A percentile compares a stretch with the other conserved stretches of the same genome.
Evolutionary conservation across 768 basidiomycete genomes (phyloP).

Genomic region (Exsudoporus frostii): DNA sequence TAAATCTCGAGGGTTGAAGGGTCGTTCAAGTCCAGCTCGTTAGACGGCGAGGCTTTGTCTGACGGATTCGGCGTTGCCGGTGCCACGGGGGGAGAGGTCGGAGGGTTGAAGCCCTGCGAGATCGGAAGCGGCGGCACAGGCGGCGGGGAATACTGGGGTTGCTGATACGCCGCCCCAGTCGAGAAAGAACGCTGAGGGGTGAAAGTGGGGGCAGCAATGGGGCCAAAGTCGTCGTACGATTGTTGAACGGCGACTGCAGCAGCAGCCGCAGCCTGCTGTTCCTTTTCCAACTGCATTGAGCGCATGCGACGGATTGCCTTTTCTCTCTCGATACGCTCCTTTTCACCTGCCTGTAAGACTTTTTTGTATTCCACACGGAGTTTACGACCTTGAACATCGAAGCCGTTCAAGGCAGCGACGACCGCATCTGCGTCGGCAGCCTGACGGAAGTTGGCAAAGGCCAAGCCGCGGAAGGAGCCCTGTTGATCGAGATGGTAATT

Average conservation of each 20-base stretch:
- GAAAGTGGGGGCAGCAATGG: slow-evolving; percentile 53
- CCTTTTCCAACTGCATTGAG: slow-evolving; percentile 92
- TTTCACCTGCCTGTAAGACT: slow-evolving; percentile 97
- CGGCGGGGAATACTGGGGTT: slow-evolving; percentile 67
- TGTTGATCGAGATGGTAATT: slow-evolving; percentile 98
- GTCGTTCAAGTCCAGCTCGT: slow-evolving; percentile 93
- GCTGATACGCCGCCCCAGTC: slow-evolving; percentile 55
- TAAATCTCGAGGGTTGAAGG: slow-evolving; percentile 96
- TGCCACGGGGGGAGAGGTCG: slow-evolving; percentile 51
- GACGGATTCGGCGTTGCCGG: slow-evolving; percentile 61
- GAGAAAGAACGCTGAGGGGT: slow-evolving; percentile 75
- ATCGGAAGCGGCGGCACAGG: slow-evolving; percentile 38
- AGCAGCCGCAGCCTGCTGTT: slow-evolving; percentile 41
- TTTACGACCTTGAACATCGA: slow-evolving; percentile 94
- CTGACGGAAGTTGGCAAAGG: slow-evolving; percentile 97
- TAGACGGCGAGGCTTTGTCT: slow-evolving; percentile 56
- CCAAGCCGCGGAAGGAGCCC: slow-evolving; percentile 94
- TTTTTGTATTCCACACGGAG: slow-evolving; percentile 99
- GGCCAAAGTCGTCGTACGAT: slow-evolving; percentile 74
- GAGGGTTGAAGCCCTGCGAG: slow-evolving; percentile 40
- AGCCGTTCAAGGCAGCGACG: slow-evolving; percentile 93
- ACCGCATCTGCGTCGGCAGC: slow-evolving; percentile 91
- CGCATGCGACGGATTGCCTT: slow-evolving; percentile 98
- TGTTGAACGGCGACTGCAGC: slow-evolving; percentile 30
- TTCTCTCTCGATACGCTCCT: slow-evolving; percentile 97